These are phyloP conservation scores for Fusarium ambrosium DNA, from an alignment of 2,329 filamentous ascomycete genomes.

Conservation along the genomic window DNA sequence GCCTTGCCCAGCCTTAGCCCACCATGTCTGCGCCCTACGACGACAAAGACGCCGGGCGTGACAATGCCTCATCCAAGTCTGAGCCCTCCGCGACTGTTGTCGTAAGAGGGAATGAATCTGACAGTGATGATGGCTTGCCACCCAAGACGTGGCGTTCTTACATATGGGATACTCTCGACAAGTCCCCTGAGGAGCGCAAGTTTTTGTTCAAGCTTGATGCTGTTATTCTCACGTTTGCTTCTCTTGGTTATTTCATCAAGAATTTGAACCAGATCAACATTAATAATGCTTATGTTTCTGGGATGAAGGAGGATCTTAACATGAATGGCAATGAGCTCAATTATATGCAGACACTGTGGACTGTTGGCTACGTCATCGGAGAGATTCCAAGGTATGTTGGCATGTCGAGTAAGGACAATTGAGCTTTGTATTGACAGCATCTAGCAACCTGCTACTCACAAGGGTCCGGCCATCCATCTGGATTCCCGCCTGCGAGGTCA, in stretches of 20 bases:
- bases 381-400: constrained; percentile 46
- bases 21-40: constrained; percentile 15
- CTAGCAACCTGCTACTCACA: constrained; percentile 52
- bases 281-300: constrained; percentile 57
- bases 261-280: constrained; percentile 53
- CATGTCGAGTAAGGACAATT: too few species aligned
- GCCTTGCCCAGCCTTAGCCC: not conserved
- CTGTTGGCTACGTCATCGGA: constrained; percentile 69
- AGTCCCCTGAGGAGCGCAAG: constrained; percentile 55
- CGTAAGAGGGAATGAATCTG: constrained; percentile 12
- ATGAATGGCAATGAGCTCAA: constrained; percentile 63
- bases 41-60: constrained; percentile 3
- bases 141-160: constrained; percentile 62
- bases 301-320: constrained; percentile 65
- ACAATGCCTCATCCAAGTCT: constrained; percentile 23
- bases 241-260: constrained; percentile 56
- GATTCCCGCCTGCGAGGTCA: constrained; percentile 56
- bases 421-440: not conserved
- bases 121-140: constrained; percentile 39
- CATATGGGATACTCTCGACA: constrained; percentile 64
- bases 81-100: constrained; percentile 6
- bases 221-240: constrained; percentile 55
- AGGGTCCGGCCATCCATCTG: constrained; percentile 56
- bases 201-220: constrained; percentile 60
- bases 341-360: constrained; percentile 67